Base-by-base conservation (phyloP, 129 eudicot genomes). In the Rutidosis leptorrhynchoides region DNA sequence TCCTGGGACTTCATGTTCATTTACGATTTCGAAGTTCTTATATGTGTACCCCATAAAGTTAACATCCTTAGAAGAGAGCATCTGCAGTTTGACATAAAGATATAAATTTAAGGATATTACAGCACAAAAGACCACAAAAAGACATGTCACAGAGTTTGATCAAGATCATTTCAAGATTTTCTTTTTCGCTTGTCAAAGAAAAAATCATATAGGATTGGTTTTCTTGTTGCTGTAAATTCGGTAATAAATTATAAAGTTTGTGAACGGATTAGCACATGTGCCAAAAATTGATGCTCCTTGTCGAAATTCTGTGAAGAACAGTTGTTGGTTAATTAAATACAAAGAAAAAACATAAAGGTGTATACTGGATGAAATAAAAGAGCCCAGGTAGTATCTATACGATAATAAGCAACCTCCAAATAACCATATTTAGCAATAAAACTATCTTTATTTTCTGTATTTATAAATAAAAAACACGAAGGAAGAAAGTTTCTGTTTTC, bases 11-110 rank as follows among this genome's bases (percentile, higher is more conserved):
- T 90, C 95, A 72, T 84, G 95, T 58, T 87, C 95, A 67, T 87
- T 90, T 65, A 90, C 86, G 52, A 90, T 90, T 77, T 90, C 97
- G 62, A 87, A 87, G 81, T 90, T 90, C 79, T 90, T 90, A 55
- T 90, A 90, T 26, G 97, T 90, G 77, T 90, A 90, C 6, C 97
- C 97, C 83, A 90, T 89, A 59, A 90, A 90, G 83, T 90, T 90
- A 75, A 90, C 94, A 54, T 90, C 97, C 83, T 90, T 90, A 7
- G 97, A 90, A 6, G 97, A 69, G 32, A 90, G 94, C 97, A 90
- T 90, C 97, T 90, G 90, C 82, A 74, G 14, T 17, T 40, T 37
- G 45, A 37, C 45, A 37, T 2, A 10, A 37, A n/a, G n/a, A n/a
- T n/a, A n/a, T n/a, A n/a, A n/a, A n/a, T n/a, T n/a, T n/a, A n/a